phyloP scores from a whole-genome alignment of 345 rosid species.

The Zanthoxylum bungeanum region DNA sequence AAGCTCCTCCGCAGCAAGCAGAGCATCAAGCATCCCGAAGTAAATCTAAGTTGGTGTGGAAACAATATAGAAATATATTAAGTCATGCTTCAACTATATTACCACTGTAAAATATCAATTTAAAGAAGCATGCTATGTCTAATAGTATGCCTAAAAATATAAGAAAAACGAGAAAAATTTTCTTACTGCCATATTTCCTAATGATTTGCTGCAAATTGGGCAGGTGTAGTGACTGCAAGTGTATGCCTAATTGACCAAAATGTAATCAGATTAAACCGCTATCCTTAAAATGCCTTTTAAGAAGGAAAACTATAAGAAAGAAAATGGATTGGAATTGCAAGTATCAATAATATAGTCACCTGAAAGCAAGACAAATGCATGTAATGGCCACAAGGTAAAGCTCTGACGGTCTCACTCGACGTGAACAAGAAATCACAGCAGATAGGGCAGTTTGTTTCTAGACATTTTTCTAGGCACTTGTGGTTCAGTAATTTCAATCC shows the following conservation, averaged over 20 bases:
- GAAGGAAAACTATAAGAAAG: not conserved
- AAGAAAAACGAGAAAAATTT: not conserved
- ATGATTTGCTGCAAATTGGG: slow-evolving; percentile 89
- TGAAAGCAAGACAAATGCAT: slow-evolving; percentile 96
- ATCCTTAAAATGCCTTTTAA: not conserved
- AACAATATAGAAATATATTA: not conserved
- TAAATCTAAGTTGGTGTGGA: slow-evolving; percentile 51
- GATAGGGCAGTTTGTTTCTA: slow-evolving; percentile 86
- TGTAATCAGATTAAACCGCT: not conserved
- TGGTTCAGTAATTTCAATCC: slow-evolving; percentile 69
- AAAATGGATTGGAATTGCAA: slow-evolving; percentile 1
- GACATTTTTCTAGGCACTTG: slow-evolving; percentile 85
- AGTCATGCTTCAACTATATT: not conserved
- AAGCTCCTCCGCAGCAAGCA: slow-evolving; percentile 84
- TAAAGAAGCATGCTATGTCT: not conserved
- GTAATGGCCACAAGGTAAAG: slow-evolving; percentile 90
- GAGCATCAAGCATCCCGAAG: slow-evolving; percentile 92
- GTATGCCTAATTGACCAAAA: slow-evolving; percentile 58
- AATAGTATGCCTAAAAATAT: not conserved
- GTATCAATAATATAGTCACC: slow-evolving; percentile 35
- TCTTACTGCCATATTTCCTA: slow-evolving; percentile 95
- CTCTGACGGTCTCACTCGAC: slow-evolving; percentile 77
- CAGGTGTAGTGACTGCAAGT: slow-evolving; percentile 92
- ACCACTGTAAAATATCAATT: not conserved
- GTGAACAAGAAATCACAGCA: slow-evolving; percentile 89